These are phyloP conservation scores for Laguncularia racemosa DNA, from an alignment of 345 rosid species.

Conservation along the genomic window DNA sequence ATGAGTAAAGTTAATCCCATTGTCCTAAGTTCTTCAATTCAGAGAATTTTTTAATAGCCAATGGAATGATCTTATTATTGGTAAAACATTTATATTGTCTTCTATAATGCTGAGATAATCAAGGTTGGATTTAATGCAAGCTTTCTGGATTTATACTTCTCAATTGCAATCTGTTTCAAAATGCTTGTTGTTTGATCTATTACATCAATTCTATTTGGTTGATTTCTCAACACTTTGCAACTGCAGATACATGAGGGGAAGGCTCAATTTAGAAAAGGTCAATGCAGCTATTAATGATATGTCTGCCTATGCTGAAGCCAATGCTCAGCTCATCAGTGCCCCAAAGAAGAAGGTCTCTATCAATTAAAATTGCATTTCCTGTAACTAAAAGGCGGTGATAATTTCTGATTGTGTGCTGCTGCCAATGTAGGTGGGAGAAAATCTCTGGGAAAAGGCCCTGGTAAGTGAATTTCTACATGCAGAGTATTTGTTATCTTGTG, in stretches of 20 bases:
- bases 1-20: no score
- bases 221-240: neutral
- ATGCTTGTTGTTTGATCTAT: no score
- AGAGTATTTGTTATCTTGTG: neutral
- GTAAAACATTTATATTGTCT: no score
- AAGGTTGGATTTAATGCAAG: no score
- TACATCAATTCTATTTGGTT: no score
- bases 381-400: no score
- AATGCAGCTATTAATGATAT: constrained; percentile 89
- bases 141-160: no score
- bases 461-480: constrained; percentile 31
- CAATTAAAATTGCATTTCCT: neutral
- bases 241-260: constrained; percentile 88
- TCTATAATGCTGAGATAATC: no score
- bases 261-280: constrained; percentile 84
- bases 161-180: no score
- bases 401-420: constrained; percentile 8
- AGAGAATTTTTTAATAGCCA: no score
- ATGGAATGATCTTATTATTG: no score
- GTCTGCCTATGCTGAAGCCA: constrained; percentile 78
- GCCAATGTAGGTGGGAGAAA: constrained; percentile 61
- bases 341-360: constrained; percentile 74
- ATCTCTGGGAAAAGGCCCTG: constrained; percentile 84
- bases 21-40: no score
- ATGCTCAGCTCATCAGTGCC: constrained; percentile 67